These are phyloP conservation scores for Alternaria viburni DNA, from an alignment of 2,329 filamentous ascomycete genomes.

Conservation along the genomic window DNA sequence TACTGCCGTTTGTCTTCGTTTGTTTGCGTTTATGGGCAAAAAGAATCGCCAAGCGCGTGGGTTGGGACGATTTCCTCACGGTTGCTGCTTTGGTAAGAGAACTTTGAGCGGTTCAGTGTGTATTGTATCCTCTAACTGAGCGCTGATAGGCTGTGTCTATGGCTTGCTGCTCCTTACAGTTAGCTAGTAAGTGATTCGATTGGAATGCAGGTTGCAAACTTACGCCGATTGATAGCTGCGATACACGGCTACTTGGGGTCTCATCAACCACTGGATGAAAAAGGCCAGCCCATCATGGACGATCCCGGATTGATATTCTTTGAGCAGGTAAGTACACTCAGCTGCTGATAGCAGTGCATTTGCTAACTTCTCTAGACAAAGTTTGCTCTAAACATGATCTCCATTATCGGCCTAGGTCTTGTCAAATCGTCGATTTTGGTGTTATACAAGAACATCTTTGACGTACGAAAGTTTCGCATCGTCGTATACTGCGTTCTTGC, in stretches of 20 bases:
- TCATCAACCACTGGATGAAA: conserved; percentile 25
- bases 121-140: conserved; percentile 3
- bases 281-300: conserved; percentile 29
- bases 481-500: conserved; percentile 27
- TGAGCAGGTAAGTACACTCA: conserved; percentile 16
- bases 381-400: conserved; percentile 35
- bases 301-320: conserved; percentile 33
- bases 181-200: conserved; percentile 20
- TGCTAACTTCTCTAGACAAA: conserved; percentile 26
- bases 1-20: conserved; percentile 24
- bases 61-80: conserved; percentile 30
- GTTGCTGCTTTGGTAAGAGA: conserved; percentile 28
- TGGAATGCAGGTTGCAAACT: not conserved
- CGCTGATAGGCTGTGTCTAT: conserved; percentile 21
- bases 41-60: conserved; percentile 22
- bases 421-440: conserved; percentile 40
- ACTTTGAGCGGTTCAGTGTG: not conserved
- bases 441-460: conserved; percentile 39
- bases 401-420: conserved; percentile 32
- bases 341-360: not conserved
- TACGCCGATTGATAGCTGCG: conserved; percentile 15
- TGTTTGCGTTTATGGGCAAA: conserved; percentile 33
- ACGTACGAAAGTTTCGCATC: conserved; percentile 25
- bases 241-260: conserved; percentile 28
- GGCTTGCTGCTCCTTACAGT: conserved; percentile 26